Conservation (phyloP, 371 early-diverging fungal genomes). For the Lichtheimia hyalospora region DNA sequence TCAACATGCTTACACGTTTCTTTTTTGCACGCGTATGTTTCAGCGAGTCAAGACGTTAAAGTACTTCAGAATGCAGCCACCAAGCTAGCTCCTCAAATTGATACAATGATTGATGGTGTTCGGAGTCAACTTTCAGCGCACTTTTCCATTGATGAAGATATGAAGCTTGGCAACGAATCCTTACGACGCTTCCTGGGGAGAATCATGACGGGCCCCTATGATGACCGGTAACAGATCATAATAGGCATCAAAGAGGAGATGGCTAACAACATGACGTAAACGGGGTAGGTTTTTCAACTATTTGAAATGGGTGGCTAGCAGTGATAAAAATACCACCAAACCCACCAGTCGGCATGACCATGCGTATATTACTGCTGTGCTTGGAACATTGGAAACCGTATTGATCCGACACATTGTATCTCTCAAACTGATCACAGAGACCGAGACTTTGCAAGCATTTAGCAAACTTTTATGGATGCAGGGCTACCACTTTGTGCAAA, state of each 20-base stretch:
- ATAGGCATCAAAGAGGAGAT: not conserved
- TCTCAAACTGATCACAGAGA: constrained; percentile 54
- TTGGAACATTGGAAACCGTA: constrained; percentile 66
- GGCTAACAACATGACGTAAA: not conserved
- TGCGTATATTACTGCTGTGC: constrained; percentile 75
- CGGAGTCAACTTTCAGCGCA: constrained; percentile 56
- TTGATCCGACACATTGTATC: constrained; percentile 60
- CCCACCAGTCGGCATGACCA: constrained; percentile 43
- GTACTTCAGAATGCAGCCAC: constrained; percentile 66
- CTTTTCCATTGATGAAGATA: constrained; percentile 65
- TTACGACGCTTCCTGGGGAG: constrained; percentile 70
- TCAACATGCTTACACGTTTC: not conserved
- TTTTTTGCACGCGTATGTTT: not conserved
- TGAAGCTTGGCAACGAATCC: constrained; percentile 79
- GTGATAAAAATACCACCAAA: constrained; percentile 47
- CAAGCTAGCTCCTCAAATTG: constrained; percentile 67
- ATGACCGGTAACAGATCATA: constrained; percentile 32
- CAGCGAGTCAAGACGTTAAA: constrained; percentile 8
- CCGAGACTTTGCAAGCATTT: constrained; percentile 58
- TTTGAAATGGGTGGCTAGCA: constrained; percentile 73
- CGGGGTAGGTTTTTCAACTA: constrained; percentile 57
- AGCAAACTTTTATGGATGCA: constrained; percentile 86
- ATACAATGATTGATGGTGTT: constrained; percentile 73
- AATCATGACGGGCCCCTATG: constrained; percentile 71
- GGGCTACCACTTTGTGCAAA: constrained; percentile 79